phyloP scores from a whole-genome alignment of 169 alveolate species.

The Cryptosporidium canis region DNA sequence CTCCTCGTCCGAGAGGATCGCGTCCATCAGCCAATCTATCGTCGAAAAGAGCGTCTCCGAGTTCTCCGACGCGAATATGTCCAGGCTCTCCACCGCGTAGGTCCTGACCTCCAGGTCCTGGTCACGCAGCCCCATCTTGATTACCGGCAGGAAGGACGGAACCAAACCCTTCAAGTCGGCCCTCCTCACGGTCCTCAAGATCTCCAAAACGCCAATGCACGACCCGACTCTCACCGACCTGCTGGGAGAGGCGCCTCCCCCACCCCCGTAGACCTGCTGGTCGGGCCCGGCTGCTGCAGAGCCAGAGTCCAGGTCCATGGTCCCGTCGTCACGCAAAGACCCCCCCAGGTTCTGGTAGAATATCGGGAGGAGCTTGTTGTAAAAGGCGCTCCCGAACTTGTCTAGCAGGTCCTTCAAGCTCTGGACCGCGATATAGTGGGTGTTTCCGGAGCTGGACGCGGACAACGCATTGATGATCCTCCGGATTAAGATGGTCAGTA shows the following conservation, averaged over 20 bases:
- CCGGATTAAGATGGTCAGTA: conserved; percentile 76
- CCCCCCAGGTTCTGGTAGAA: conserved; percentile 69
- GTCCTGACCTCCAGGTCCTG: conserved; percentile 22
- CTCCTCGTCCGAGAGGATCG: not conserved
- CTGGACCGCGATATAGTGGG: conserved; percentile 34
- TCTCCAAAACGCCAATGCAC: conserved; percentile 51
- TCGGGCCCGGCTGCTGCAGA: not conserved
- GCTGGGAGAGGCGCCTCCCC: not conserved
- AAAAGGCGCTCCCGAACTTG: conserved; percentile 38
- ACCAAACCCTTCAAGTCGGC: not conserved
- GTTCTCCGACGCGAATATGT: conserved; percentile 24
- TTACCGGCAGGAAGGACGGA: conserved; percentile 13
- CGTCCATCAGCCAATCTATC: conserved; percentile 38
- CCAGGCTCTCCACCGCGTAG: conserved; percentile 36
- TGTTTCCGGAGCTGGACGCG: not conserved
- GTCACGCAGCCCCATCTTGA: conserved; percentile 17
- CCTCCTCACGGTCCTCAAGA: not conserved
- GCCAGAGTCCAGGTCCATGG: not conserved
- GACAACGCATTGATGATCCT: conserved; percentile 75
- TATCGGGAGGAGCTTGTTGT: conserved; percentile 41
- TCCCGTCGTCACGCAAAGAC: conserved; percentile 2
- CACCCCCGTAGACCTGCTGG: not conserved
- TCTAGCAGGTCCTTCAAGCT: conserved; percentile 27
- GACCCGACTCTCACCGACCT: conserved; percentile 31
- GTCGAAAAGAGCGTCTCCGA: not conserved